Base-by-base conservation (phyloP, 352 stramenopile genomes). In the Globisporangium spiculum region DNA sequence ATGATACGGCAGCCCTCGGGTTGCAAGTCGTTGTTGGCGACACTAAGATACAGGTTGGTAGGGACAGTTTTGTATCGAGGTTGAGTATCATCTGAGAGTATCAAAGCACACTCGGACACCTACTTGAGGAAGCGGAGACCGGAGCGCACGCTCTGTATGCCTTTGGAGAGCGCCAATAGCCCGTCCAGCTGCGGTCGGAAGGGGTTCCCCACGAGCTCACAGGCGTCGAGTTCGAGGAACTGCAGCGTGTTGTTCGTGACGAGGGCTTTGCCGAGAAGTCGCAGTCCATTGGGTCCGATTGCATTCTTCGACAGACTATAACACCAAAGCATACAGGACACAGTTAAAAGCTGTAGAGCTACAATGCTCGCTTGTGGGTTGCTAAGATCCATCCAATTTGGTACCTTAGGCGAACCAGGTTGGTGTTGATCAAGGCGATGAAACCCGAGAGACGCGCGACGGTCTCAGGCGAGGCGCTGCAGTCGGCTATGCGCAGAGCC, bases 221-320 rank as follows among this genome's bases (percentile, higher is more conserved):
- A 90, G 1, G 72, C 41, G 24, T 84, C 75, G 6, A 92, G 63
- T 36, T 89, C 75, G n/a, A 92, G 68, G 27, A 85, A 74, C 20
- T 91, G 75, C 18, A 92, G 32, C 16, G 74, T 73, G 53, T 88
- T 86, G 74, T 92, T 92, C 26, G 79, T 90, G 55, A 90, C 59
- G 16, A 92, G 70, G 7, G 84, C 82, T 8, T 69, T 75, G 4
- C 84, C 84, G 0, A 92, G 67, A 9, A 85, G 22, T 22, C 59
- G 38, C 18, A 73, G 80, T 1, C 84, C 82, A 36, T 74, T 50
- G 0, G 80, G 74, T 12, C 80, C 82, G 53, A 92, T 61, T 0
- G 57, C 48, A 63, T 89, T 91, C 26, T 67, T 74, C 22, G 76
- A 83, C 57, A 83, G 71, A 14, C 74, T 83, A 44, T 0, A 24